phyloP scores from a whole-genome alignment of 768 basidiomycete species.

The Lentinus brumalis region DNA sequence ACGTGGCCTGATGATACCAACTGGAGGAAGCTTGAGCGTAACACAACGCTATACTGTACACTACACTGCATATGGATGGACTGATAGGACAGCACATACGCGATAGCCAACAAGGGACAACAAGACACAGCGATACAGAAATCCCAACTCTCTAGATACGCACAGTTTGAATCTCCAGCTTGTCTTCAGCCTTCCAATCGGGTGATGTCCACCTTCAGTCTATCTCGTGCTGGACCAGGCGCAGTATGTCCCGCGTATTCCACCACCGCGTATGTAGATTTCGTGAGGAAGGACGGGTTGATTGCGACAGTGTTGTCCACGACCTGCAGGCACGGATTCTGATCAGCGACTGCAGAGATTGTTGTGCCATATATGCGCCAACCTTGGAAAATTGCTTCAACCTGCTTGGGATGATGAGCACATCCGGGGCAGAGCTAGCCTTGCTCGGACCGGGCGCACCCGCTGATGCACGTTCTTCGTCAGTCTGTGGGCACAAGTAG shows the following conservation, averaged over 20 bases:
- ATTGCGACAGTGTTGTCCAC: slow-evolving; percentile 78
- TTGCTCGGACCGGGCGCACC: background rate
- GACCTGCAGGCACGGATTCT: slow-evolving; percentile 44
- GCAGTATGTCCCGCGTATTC: slow-evolving; percentile 15
- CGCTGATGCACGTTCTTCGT: slow-evolving; percentile 39
- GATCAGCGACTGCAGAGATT: background rate
- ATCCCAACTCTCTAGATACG: background rate
- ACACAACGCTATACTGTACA: background rate
- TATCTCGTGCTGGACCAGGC: slow-evolving; percentile 13
- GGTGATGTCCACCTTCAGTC: slow-evolving; percentile 19
- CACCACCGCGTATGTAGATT: slow-evolving; percentile 56
- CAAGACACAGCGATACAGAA: background rate
- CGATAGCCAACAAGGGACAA: background rate
- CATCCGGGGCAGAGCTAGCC: slow-evolving; percentile 61
- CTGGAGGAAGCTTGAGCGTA: background rate
- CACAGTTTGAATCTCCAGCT: background rate
- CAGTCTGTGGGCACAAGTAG: slow-evolving; percentile 25
- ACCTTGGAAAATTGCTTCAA: slow-evolving; percentile 93
- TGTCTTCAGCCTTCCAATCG: slow-evolving; percentile 5
- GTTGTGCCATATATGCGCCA: slow-evolving; percentile 16
- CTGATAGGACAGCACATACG: background rate
- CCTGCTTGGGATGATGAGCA: slow-evolving; percentile 85
- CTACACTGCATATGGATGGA: background rate
- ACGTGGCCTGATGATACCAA: slow-evolving; percentile 30
- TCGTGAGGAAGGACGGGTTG: slow-evolving; percentile 81